Base-by-base conservation (phyloP, 306 rosid genomes). In the Mimosa pudica region DNA sequence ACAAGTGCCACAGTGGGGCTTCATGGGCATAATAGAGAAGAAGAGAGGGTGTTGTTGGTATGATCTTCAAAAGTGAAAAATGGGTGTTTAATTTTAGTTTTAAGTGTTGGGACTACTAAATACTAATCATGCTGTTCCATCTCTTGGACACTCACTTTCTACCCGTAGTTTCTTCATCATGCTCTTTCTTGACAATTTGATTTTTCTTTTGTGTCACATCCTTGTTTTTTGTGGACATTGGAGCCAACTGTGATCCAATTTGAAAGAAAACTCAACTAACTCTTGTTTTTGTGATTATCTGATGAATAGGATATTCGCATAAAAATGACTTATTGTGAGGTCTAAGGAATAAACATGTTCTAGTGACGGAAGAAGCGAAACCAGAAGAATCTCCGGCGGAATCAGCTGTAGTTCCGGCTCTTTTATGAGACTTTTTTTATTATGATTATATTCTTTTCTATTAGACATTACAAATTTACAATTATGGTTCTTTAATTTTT, bases 71-170 rank as follows among this genome's bases (percentile, higher is more conserved):
- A 46, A 46, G 62, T 76, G 24, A 62, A 30, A 42, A 3, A 14
- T 9, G 49, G 62, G 18, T 77, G 66, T 46, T n/a, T n/a, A n/a
- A n/a, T n/a, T 38, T 61, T 71, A 73, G 86, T 74, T 71, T 71
- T 73, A 71, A 84, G 72, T 68, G 89, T 42, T 73, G 77, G 70
- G 20, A 51, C 30, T 24, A 70, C 84, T 77, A 76, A 2, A 24
- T 24, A 24, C 30, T 62, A 61, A 77, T 82, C 82, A 76, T 74
- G 45, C 52, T 52, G 72, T 80, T 55, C 36, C 77, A 74, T 75
- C 76, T 30, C 74, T 45, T 73, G 35, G 79, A 80, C 80, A 83
- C 79, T 41, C 82, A 75, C 87, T 75, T 66, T 80, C 82, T 51
- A 80, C 77, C 81, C 67, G 11, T 67, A 75, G 36, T 64, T 80